Evolutionary conservation across 495 filamentous ascomycete species (phyloP).

Genomic region (Xylaria palmicola): DNA sequence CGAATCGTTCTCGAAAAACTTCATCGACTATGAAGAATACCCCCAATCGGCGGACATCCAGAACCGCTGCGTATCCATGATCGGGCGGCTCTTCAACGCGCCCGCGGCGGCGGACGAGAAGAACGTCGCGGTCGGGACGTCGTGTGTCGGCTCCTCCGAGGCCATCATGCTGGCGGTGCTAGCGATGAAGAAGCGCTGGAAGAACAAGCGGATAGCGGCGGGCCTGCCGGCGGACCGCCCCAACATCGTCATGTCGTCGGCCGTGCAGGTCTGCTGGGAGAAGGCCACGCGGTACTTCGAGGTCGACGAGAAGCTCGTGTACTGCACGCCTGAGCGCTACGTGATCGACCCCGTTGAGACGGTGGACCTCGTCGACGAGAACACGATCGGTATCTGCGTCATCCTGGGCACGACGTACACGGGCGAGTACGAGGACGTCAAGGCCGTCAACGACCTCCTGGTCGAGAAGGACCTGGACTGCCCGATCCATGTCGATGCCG

Average conservation of each 20-base stretch:
- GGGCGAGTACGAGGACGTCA: slow-evolving; percentile 92
- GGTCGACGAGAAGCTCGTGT: slow-evolving; percentile 84
- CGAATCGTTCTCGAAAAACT: slow-evolving; percentile 87
- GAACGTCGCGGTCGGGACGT: slow-evolving; percentile 73
- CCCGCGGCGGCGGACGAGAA: slow-evolving; percentile 45
- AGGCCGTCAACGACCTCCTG: slow-evolving; percentile 82
- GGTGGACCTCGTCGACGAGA: slow-evolving; percentile 84
- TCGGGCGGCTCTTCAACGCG: slow-evolving; percentile 80
- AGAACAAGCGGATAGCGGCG: slow-evolving; percentile 73
- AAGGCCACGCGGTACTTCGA: slow-evolving; percentile 96
- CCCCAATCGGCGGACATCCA: slow-evolving; percentile 87
- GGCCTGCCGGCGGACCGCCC: slow-evolving; percentile 73
- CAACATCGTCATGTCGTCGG: slow-evolving; percentile 90
- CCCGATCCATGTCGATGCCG: slow-evolving; percentile 89
- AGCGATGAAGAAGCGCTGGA: slow-evolving; percentile 95
- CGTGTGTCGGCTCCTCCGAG: slow-evolving; percentile 81
- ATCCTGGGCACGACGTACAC: slow-evolving; percentile 93
- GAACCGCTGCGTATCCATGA: slow-evolving; percentile 91
- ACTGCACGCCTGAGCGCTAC: slow-evolving; percentile 75
- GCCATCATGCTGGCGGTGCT: slow-evolving; percentile 88
- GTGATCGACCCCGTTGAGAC: slow-evolving; percentile 85
- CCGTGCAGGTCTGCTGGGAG: slow-evolving; percentile 95
- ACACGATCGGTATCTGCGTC: slow-evolving; percentile 90
- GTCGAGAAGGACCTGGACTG: slow-evolving; percentile 67
- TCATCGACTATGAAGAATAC: slow-evolving; percentile 92